Evolutionary conservation across 2,329 filamentous ascomycete genomes (phyloP).

Genomic region (Ascochyta pisi): DNA sequence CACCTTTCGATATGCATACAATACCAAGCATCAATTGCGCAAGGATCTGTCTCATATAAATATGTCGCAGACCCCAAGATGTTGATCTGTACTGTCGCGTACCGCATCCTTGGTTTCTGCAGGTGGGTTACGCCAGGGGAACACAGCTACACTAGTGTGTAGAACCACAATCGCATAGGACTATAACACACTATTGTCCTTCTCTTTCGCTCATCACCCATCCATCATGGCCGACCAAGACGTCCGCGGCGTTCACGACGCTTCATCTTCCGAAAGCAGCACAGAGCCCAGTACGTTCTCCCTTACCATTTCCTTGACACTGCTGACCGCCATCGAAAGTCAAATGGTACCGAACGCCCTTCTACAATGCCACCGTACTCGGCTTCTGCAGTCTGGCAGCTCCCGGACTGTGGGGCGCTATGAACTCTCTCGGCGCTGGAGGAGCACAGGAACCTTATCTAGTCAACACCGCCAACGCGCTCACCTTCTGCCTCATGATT

Average conservation of each 20-base stretch:
- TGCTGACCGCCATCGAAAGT: slow-evolving; percentile 46
- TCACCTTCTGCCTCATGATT: slow-evolving; percentile 22
- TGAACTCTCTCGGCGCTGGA: slow-evolving; percentile 26
- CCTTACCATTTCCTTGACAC: not conserved
- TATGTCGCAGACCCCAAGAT: not conserved
- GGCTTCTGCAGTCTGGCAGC: slow-evolving; percentile 73
- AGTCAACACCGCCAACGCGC: slow-evolving; percentile 26
- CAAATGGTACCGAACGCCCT: slow-evolving; percentile 73
- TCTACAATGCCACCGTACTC: slow-evolving; percentile 73
- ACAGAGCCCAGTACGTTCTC: not conserved
- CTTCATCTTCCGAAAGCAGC: not conserved
- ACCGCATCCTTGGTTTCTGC: not conserved
- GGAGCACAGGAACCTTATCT: slow-evolving; percentile 23
- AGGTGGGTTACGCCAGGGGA: slow-evolving; percentile 1
- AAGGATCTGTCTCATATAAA: slow-evolving; percentile 5
- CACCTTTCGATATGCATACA: slow-evolving; percentile 1
- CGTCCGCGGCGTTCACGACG: not conserved
- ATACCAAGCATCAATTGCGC: slow-evolving; percentile 11
- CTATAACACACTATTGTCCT: not conserved
- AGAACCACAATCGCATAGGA: not conserved
- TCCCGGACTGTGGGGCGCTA: slow-evolving; percentile 27
- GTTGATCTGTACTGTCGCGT: not conserved
- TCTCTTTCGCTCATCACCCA: not conserved
- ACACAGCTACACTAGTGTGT: not conserved
- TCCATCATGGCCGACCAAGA: not conserved